These are phyloP conservation scores for Piromyces sp. DNA, from an alignment of 192 early-diverging fungal genomes.

Conservation along the genomic window DNA sequence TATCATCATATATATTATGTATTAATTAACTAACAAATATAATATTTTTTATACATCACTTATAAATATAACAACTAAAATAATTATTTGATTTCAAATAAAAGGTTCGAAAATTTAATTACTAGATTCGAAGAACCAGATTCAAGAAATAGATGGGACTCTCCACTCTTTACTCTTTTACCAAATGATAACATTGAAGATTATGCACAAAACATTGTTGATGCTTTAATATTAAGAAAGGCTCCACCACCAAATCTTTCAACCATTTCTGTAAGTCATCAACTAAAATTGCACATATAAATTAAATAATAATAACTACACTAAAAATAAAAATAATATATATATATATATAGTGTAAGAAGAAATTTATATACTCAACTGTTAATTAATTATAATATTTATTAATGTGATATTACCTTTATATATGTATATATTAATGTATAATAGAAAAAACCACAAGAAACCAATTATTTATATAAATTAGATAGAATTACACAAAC, in stretches of 20 bases:
- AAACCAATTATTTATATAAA: constrained; percentile 82
- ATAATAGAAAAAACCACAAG: constrained; percentile 59
- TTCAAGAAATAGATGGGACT: constrained; percentile 78
- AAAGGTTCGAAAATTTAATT: constrained; percentile 57
- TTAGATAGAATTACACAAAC: constrained; percentile 67
- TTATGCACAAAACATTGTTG: constrained; percentile 37
- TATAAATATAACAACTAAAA: too few relatives aligned
- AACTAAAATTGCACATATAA: too few relatives aligned
- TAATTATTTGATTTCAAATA: too few relatives aligned
- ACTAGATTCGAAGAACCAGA: constrained; percentile 92
- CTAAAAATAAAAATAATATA: too few relatives aligned
- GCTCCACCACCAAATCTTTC: constrained; percentile 68
- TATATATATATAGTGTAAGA: too few relatives aligned
- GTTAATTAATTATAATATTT: too few relatives aligned
- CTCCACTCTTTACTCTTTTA: constrained; percentile 79
- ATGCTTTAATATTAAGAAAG: constrained; percentile 50
- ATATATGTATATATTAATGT: not conserved
- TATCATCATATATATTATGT: too few relatives aligned
- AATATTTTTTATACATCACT: too few relatives aligned
- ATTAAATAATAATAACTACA: too few relatives aligned
- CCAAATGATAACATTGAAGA: constrained; percentile 34
- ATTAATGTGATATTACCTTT: too few relatives aligned
- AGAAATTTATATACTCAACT: too few relatives aligned
- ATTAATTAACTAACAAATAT: too few relatives aligned
- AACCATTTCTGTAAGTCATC: constrained; percentile 45